phyloP scores from a whole-genome alignment of 768 basidiomycete species.

The Mycena kentingensis region DNA sequence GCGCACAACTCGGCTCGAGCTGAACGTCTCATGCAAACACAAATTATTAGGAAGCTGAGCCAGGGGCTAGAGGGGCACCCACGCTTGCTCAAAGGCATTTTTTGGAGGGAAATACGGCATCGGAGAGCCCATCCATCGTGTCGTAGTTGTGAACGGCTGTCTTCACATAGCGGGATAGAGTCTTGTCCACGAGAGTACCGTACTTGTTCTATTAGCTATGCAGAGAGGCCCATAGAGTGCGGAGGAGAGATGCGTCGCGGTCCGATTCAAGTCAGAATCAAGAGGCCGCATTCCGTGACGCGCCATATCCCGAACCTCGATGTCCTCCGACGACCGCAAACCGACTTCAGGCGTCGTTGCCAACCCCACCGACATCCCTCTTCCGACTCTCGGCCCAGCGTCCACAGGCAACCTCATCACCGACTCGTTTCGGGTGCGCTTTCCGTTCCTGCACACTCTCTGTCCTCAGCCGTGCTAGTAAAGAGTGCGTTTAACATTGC shows the following conservation, averaged over 20 bases:
- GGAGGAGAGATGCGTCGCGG: not conserved
- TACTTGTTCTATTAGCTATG: slow-evolving; percentile 25
- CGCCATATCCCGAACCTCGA: not conserved
- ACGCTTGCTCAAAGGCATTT: too few relatives aligned
- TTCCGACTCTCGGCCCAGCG: slow-evolving; percentile 11
- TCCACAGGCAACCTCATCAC: slow-evolving; percentile 18
- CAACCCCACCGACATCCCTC: slow-evolving; percentile 16
- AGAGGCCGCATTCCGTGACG: too few relatives aligned
- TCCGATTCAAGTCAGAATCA: too few relatives aligned
- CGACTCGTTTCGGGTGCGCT: slow-evolving; percentile 19
- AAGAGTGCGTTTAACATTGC: slow-evolving; percentile 63
- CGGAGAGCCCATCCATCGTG: too few relatives aligned
- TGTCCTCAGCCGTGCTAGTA: slow-evolving; percentile 6
- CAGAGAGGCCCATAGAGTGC: slow-evolving; percentile 29
- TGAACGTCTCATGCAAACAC: too few relatives aligned
- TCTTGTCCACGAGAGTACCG: too few relatives aligned
- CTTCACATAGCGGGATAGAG: too few relatives aligned
- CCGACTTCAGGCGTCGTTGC: slow-evolving; percentile 14
- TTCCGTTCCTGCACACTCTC: not conserved
- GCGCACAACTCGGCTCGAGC: too few relatives aligned
- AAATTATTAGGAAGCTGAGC: too few relatives aligned
- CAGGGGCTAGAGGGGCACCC: too few relatives aligned
- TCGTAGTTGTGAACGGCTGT: too few relatives aligned
- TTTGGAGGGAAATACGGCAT: too few relatives aligned
- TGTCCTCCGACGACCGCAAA: slow-evolving; percentile 20